Conservation (phyloP, 2,329 filamentous ascomycete species). For the Xylariaceae sp. region DNA sequence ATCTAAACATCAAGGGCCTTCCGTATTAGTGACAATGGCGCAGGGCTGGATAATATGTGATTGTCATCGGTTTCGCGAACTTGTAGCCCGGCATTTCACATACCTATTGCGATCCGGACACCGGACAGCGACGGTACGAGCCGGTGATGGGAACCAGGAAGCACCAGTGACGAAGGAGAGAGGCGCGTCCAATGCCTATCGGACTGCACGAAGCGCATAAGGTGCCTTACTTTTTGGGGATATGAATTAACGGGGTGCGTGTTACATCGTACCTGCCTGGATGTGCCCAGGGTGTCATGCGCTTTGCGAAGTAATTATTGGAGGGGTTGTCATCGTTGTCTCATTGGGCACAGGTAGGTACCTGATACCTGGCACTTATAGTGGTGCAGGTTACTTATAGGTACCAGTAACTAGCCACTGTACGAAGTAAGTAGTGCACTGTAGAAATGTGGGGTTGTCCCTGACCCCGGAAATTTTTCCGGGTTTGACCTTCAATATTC, state of each 20-base stretch:
- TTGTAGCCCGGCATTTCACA: slow-evolving; percentile 24
- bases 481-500: neutral
- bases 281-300: no score
- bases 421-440: neutral
- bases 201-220: neutral
- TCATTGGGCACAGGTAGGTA: no score
- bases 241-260: no score
- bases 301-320: no score
- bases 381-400: no score
- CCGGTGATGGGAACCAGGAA: neutral
- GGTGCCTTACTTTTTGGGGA: neutral
- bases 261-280: no score
- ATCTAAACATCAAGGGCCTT: slow-evolving; percentile 27
- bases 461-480: slow-evolving; percentile 19
- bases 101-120: slow-evolving; percentile 11
- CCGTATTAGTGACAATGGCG: neutral
- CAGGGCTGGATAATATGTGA: slow-evolving; percentile 5
- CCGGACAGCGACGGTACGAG: neutral
- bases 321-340: no score
- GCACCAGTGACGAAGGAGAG: neutral
- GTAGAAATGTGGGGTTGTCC: no score
- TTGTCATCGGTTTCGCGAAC: slow-evolving; percentile 6
- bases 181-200: neutral
- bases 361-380: no score
- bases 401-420: no score